These are phyloP conservation scores for Saccharomyces hybrid DNA, from an alignment of 1,139 yeast genomes.

Conservation along the genomic window DNA sequence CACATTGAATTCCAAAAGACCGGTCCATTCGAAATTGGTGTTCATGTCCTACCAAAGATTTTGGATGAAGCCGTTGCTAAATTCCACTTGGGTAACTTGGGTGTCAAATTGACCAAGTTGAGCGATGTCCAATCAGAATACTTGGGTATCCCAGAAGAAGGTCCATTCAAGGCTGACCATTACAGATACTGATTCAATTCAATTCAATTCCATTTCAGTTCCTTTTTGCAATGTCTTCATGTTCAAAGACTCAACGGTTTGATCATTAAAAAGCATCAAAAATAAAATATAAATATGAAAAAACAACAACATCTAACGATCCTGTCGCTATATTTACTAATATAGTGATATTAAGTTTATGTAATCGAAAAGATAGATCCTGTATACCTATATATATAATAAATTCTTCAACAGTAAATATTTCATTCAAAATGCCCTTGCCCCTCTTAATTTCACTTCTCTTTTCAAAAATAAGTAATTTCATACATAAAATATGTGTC, in stretches of 20 bases:
- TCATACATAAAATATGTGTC: background rate
- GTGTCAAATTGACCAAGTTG: slow-evolving; percentile 79
- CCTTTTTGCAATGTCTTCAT: background rate
- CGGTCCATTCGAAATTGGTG: slow-evolving; percentile 88
- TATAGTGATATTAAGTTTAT: slow-evolving; percentile 5
- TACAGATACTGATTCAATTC: slow-evolving; percentile 74
- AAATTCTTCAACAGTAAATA: slow-evolving; percentile 13
- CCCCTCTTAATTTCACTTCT: background rate
- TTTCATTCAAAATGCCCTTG: background rate
- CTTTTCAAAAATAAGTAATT: too few relatives aligned
- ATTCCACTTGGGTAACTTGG: slow-evolving; percentile 93
- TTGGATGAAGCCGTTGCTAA: slow-evolving; percentile 99
- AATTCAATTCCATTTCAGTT: background rate
- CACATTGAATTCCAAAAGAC: slow-evolving; percentile 89
- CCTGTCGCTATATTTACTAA: slow-evolving; percentile 1
- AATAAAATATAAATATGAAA: background rate
- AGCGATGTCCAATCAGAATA: slow-evolving; percentile 83
- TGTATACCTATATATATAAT: slow-evolving; percentile 6
- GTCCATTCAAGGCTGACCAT: slow-evolving; percentile 98
- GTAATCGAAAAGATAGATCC: slow-evolving; percentile 2
- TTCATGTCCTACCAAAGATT: slow-evolving; percentile 95
- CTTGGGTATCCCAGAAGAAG: slow-evolving; percentile 87
- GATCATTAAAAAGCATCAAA: slow-evolving; percentile 5
- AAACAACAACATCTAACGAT: background rate
- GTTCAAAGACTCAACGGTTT: slow-evolving; percentile 16